Conservation (phyloP, 2,329 filamentous ascomycete species). For the Trichophyton benhamiae region DNA sequence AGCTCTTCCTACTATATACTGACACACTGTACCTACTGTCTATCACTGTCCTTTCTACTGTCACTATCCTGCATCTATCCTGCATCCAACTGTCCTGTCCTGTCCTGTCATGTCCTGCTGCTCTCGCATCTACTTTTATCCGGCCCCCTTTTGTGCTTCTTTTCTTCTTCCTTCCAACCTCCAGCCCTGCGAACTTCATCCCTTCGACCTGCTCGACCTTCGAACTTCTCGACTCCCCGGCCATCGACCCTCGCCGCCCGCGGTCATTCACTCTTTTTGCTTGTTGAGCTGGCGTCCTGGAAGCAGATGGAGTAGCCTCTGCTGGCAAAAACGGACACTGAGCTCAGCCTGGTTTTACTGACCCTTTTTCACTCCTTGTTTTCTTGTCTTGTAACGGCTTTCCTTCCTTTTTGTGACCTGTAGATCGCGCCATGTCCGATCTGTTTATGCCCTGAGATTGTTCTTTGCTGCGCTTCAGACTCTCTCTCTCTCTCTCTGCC, state of each 20-base stretch:
- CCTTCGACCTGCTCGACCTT: background rate
- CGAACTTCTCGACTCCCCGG: background rate
- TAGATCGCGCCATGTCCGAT: background rate
- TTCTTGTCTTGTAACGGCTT: conserved; percentile 7
- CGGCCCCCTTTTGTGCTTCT: background rate
- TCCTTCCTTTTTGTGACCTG: conserved; percentile 1
- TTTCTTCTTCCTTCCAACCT: background rate
- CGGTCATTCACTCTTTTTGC: background rate
- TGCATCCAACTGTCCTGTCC: too few species aligned
- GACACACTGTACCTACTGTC: too few species aligned
- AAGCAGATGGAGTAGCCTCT: background rate
- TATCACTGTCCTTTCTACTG: too few species aligned
- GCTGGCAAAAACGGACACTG: background rate
- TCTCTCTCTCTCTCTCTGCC: too few species aligned
- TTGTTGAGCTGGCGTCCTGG: background rate
- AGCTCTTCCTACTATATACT: background rate
- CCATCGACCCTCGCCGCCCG: background rate
- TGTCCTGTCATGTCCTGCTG: background rate
- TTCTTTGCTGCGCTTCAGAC: background rate
- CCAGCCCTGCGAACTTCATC: background rate
- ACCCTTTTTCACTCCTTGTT: conserved; percentile 14
- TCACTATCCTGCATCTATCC: too few species aligned
- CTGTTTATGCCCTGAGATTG: background rate
- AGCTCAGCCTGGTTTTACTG: background rate
- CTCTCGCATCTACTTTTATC: background rate